Base-by-base conservation (phyloP, 2,329 filamentous ascomycete genomes). In the Tolypocladium paradoxum region DNA sequence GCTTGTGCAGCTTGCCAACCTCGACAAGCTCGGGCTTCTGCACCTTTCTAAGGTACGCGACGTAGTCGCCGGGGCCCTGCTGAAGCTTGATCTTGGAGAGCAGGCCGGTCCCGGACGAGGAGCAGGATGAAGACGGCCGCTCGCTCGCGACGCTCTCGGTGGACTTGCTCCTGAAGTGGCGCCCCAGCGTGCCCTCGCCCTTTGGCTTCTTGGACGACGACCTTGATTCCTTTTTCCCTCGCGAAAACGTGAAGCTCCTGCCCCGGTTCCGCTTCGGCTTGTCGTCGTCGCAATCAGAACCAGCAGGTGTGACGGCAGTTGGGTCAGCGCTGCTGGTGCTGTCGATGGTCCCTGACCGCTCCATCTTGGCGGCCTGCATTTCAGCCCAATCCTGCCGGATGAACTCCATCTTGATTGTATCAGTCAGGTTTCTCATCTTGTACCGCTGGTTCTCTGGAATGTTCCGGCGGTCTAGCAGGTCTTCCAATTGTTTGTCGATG, bases 321-420 rank as follows among this genome's bases (percentile, higher is more conserved):
- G 61, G 65, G 45, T 67, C 66, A 57, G 70, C 60, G 65, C 73
- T 65, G 61, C 66, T 60, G 54, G 73, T 62, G 61, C 67, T 59
- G 53, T 68, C 64, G 59, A 72, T 67, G 61, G 73, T 76, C 59
- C 68, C 71, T 57, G 73, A 63, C 58, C 71, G 68, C 56, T 73
- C 64, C 66, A 70, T 63, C 65, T 71, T 71, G 60, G 74, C 71
- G 51, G 77, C 76, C 67, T 75, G 73, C 69, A 78, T 84, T 66
- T 87, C 86, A 7, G 81, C 82, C 76, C 88, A 89, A 66, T 96
- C 88, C 67, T 95, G 91, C 51, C 86, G 85, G 62, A 97, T 90
- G 62, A 99, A 95, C 65, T 97, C 91, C 65, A 90, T 88, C 71
- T 99, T 99, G 73, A 97, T 91, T 36, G 88, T 87, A 58, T 89